These are phyloP conservation scores for Camelina sativa DNA, from an alignment of 345 rosid species.

Conservation along the genomic window DNA sequence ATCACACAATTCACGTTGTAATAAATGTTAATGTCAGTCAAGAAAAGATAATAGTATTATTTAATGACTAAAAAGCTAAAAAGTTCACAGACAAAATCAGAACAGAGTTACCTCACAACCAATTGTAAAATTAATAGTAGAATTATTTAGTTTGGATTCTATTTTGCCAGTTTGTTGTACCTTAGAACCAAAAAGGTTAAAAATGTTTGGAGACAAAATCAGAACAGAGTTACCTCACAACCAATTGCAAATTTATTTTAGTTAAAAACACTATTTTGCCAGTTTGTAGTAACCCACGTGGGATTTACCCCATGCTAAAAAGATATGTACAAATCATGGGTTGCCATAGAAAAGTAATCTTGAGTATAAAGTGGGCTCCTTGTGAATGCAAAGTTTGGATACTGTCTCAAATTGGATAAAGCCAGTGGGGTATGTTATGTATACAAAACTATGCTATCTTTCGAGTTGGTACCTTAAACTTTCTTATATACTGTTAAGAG, in stretches of 20 bases:
- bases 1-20: constrained; percentile 34
- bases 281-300: constrained; percentile 37
- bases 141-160: background rate
- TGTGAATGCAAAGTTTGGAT: constrained; percentile 36
- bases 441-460: constrained; percentile 23
- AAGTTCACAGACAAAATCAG: constrained; percentile 40
- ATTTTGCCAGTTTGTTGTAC: constrained; percentile 4
- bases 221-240: background rate
- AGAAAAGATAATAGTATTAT: background rate
- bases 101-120: constrained; percentile 28
- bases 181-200: background rate
- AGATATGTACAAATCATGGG: constrained; percentile 36
- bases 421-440: constrained; percentile 28
- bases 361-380: constrained; percentile 14
- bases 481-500: background rate
- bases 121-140: constrained; percentile 1
- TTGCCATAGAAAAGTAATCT: constrained; percentile 37
- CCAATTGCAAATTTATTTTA: constrained; percentile 17
- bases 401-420: constrained; percentile 33
- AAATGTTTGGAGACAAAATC: background rate
- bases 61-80: constrained; percentile 20
- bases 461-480: background rate
- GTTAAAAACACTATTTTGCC: constrained; percentile 1
- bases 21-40: background rate
- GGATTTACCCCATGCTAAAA: constrained; percentile 31